These are phyloP conservation scores for Davidsoniella neocaledoniae DNA, from an alignment of 2,329 filamentous ascomycete species.

Conservation along the genomic window DNA sequence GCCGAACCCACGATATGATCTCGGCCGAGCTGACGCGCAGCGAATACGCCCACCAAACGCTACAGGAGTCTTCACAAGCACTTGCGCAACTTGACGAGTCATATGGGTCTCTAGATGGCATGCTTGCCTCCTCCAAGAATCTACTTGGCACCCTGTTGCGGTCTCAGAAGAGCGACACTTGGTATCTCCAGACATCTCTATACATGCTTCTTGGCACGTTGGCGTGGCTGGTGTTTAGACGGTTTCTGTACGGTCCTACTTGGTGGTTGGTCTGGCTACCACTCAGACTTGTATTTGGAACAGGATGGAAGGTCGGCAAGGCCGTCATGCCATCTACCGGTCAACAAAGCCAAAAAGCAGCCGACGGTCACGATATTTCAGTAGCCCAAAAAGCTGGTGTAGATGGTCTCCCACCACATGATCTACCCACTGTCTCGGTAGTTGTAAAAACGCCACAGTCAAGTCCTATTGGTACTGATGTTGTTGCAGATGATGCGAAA, in stretches of 20 bases:
- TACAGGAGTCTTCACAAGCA: constrained; percentile 69
- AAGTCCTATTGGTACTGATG: neutral
- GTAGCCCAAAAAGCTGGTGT: constrained; percentile 15
- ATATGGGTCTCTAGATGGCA: constrained; percentile 62
- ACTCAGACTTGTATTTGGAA: constrained; percentile 46
- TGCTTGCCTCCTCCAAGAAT: constrained; percentile 57
- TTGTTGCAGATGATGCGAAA: neutral
- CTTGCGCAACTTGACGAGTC: constrained; percentile 65
- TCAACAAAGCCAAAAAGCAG: constrained; percentile 15
- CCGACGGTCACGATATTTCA: constrained; percentile 18
- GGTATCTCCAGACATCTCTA: constrained; percentile 86
- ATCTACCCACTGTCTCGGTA: constrained; percentile 28
- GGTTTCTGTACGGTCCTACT: constrained; percentile 72
- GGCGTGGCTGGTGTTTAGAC: constrained; percentile 69
- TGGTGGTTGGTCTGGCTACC: constrained; percentile 85
- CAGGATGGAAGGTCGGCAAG: constrained; percentile 37
- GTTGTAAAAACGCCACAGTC: neutral
- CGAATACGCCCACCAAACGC: constrained; percentile 75
- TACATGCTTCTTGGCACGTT: constrained; percentile 66
- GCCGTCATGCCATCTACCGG: constrained; percentile 25
- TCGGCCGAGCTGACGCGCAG: constrained; percentile 69
- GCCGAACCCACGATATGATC: constrained; percentile 76
- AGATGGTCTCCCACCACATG: constrained; percentile 23
- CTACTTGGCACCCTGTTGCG: constrained; percentile 64
- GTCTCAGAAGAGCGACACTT: constrained; percentile 91